Base-by-base conservation (phyloP, 129 eudicot species). In the Tagetes erecta region DNA sequence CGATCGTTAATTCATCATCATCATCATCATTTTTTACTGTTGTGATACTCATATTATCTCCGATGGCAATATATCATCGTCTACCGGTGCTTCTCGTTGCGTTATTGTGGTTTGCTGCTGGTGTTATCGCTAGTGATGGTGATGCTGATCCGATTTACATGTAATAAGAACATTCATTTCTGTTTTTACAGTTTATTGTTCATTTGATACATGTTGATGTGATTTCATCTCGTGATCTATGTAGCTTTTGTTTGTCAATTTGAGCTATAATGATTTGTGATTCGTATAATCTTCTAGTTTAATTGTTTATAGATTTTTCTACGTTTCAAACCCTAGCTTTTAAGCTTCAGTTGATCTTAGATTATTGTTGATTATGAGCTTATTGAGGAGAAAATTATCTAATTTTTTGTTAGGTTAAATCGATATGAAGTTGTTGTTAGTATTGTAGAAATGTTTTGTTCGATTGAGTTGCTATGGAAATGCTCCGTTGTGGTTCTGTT, bases 91-190 rank as follows among this genome's bases (percentile, higher is more conserved):
- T 89, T 44, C 55, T 85, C 55, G 38, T 87, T 42, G 84, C 84
- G 20, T 57, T 88, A 6, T 73, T 84, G 5, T 83, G 81, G 20
- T 49, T 86, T 72, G 39, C 72, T 52, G 67, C 68, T 11, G 79
- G 71, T 73, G 77, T 90, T 64, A 36, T 67, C 62, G 92, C 92
- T 0, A 90, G 86, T 72, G 86, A 86, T 30, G 98, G 96, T 30
- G 92, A 90, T 56, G 78, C 92, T 76, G 92, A 93, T 90, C 97
- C 89, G 71, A 66, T 82, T 88, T 93, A 93, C 85, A 87, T 60
- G 98, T 92, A 85, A 80, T 85, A 57, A 58, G 58, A 8, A 68
- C 42, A 35, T 36, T 51, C 47, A 64, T 6, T 40, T n/a, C 14
- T 8, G 44, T 66, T 30, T 30, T 50, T 35, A 34, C 33, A 1